These are phyloP conservation scores for Mucor racemosus DNA, from an alignment of 371 early-diverging fungal genomes.

Conservation along the genomic window DNA sequence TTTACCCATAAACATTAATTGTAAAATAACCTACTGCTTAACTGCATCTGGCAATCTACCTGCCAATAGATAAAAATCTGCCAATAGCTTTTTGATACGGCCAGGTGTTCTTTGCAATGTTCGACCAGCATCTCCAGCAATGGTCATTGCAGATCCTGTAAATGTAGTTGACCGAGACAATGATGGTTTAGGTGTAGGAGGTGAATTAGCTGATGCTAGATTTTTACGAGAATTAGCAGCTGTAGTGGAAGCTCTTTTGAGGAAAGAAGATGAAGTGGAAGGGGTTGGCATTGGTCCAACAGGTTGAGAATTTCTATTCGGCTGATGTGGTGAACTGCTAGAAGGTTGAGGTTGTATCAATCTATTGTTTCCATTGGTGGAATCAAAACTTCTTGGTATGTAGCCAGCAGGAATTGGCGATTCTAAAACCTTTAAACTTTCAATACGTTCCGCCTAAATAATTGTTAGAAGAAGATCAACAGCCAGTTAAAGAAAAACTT, in stretches of 20 bases:
- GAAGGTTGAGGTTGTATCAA: conserved; percentile 11
- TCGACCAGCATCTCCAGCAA: conserved; percentile 74
- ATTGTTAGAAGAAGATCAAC: not conserved
- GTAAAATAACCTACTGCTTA: conserved; percentile 55
- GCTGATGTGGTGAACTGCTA: conserved; percentile 4
- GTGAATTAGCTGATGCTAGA: conserved; percentile 7
- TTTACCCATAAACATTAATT: not conserved
- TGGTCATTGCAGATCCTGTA: conserved; percentile 27
- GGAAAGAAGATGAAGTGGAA: conserved; percentile 23
- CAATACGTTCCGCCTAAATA: conserved; percentile 39
- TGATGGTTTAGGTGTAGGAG: conserved; percentile 32
- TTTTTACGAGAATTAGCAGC: conserved; percentile 5
- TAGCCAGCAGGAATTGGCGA: conserved; percentile 32
- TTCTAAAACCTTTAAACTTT: conserved; percentile 37
- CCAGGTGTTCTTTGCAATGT: conserved; percentile 69
- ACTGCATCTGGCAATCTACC: conserved; percentile 81
- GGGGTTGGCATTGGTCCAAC: conserved; percentile 18
- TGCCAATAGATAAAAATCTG: conserved; percentile 79
- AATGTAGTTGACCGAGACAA: conserved; percentile 26
- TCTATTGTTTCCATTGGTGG: not conserved
- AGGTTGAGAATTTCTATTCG: conserved; percentile 1
- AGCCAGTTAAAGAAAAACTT: not conserved
- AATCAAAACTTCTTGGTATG: conserved; percentile 12
- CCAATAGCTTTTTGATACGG: conserved; percentile 76
- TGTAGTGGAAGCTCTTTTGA: conserved; percentile 30